Percentiles rank a stretch among this genome's conserved stretches.
phyloP scores from a whole-genome alignment of 257 asterid genomes.

The Nicotiana tabacum region DNA sequence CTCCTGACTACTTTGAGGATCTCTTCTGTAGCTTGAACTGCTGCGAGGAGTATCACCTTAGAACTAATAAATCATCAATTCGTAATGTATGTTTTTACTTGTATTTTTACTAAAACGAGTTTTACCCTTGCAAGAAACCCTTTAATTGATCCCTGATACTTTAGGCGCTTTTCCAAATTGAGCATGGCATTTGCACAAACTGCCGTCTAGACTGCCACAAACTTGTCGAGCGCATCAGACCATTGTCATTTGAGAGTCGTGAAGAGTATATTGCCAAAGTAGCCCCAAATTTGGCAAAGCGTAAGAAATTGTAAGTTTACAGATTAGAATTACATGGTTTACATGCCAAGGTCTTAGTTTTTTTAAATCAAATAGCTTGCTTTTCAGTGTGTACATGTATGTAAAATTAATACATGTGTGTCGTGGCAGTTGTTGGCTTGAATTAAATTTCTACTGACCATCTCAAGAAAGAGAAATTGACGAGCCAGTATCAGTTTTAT shows the following conservation, averaged over 20 bases:
- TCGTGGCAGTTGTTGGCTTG: neutral
- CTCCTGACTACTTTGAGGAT: constrained; percentile 87
- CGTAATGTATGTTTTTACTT: constrained; percentile 34
- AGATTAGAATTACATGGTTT: neutral
- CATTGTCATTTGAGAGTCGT: constrained; percentile 63
- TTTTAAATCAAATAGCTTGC: neutral
- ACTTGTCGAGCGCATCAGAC: constrained; percentile 66
- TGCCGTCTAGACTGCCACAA: constrained; percentile 78
- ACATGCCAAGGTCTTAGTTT: neutral
- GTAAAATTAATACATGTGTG: neutral
- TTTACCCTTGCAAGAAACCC: constrained; percentile 9
- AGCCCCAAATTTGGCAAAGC: constrained; percentile 67
- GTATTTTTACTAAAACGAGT: constrained; percentile 5
- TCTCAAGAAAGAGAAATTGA: constrained; percentile 1
- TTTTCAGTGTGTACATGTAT: neutral
- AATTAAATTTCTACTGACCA: neutral
- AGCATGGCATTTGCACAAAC: constrained; percentile 73
- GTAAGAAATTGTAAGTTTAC: constrained; percentile 55
- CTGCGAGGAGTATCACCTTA: constrained; percentile 69
- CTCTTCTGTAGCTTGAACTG: constrained; percentile 81
- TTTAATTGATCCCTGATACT: constrained; percentile 20
- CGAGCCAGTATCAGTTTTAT: neutral
- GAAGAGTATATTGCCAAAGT: constrained; percentile 46
- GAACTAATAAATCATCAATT: constrained; percentile 66
- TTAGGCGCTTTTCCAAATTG: constrained; percentile 81